phyloP scores from a whole-genome alignment of 2,329 filamentous ascomycete genomes.

The Colletotrichum brevisporum region DNA sequence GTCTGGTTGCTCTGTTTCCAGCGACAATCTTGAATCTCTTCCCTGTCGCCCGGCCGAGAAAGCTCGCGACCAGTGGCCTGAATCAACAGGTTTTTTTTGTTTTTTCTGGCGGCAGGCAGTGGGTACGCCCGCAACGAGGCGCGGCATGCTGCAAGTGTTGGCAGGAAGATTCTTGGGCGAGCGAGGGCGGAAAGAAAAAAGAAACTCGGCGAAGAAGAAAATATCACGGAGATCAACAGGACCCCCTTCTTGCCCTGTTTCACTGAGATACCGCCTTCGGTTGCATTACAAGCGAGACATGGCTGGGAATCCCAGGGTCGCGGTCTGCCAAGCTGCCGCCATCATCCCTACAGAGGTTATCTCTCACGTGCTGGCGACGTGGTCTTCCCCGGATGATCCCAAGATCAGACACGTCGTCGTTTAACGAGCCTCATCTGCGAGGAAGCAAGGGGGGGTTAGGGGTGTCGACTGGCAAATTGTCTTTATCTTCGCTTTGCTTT shows the following conservation, averaged over 20 bases:
- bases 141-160: not conserved
- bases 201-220: not conserved
- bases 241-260: slow-evolving; percentile 6
- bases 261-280: not conserved
- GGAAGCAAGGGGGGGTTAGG: not conserved
- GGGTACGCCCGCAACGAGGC: slow-evolving; percentile 5
- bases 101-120: not conserved
- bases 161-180: not conserved
- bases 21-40: not conserved
- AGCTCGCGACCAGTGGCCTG: not conserved
- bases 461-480: slow-evolving; percentile 1
- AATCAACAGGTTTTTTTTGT: slow-evolving; percentile 6
- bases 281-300: slow-evolving; percentile 1
- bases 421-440: slow-evolving; percentile 37
- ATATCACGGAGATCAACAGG: not conserved
- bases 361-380: slow-evolving; percentile 32
- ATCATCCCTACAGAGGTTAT: slow-evolving; percentile 35
- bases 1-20: not conserved
- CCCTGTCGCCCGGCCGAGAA: slow-evolving; percentile 9
- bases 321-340: slow-evolving; percentile 22
- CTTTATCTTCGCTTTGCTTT: too few relatives aligned
- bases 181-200: not conserved
- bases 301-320: slow-evolving; percentile 13
- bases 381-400: slow-evolving; percentile 37
- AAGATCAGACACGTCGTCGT: slow-evolving; percentile 33